These are phyloP conservation scores for Byssothecium circinans DNA, from an alignment of 2,329 filamentous ascomycete genomes.

Conservation along the genomic window DNA sequence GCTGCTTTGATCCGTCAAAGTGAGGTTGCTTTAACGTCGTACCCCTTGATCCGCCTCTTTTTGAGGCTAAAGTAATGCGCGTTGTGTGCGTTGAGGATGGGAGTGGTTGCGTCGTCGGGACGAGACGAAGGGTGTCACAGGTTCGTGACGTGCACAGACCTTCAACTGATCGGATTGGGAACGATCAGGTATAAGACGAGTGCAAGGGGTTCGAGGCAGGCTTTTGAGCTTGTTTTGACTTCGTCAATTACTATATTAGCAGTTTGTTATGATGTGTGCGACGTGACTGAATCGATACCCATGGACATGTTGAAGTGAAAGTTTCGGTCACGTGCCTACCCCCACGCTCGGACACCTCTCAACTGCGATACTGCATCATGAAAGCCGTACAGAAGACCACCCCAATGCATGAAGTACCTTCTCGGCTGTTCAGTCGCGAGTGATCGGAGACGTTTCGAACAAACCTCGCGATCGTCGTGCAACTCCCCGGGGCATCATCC, in stretches of 20 bases:
- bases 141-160: slow-evolving; percentile 37
- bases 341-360: slow-evolving; percentile 1
- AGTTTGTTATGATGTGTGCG: not conserved
- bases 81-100: slow-evolving; percentile 15
- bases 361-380: not conserved
- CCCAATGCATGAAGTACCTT: slow-evolving; percentile 1
- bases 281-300: not conserved
- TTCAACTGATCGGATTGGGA: slow-evolving; percentile 11
- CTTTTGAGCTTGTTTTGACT: slow-evolving; percentile 1
- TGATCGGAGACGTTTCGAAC: slow-evolving; percentile 6
- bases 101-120: slow-evolving; percentile 17
- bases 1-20: slow-evolving; percentile 16
- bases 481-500: not conserved
- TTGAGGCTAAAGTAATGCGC: slow-evolving; percentile 21
- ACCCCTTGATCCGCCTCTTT: slow-evolving; percentile 19
- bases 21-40: slow-evolving; percentile 25
- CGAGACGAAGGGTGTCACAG: slow-evolving; percentile 36
- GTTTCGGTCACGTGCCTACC: slow-evolving; percentile 9
- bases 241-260: not conserved
- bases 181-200: slow-evolving; percentile 10
- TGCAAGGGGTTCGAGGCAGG: slow-evolving; percentile 13
- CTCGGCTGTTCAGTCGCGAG: not conserved
- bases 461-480: slow-evolving; percentile 1
- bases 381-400: not conserved
- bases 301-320: not conserved